These are phyloP conservation scores for Orbilia javanica DNA, from an alignment of 2,329 filamentous ascomycete genomes.

Conservation along the genomic window DNA sequence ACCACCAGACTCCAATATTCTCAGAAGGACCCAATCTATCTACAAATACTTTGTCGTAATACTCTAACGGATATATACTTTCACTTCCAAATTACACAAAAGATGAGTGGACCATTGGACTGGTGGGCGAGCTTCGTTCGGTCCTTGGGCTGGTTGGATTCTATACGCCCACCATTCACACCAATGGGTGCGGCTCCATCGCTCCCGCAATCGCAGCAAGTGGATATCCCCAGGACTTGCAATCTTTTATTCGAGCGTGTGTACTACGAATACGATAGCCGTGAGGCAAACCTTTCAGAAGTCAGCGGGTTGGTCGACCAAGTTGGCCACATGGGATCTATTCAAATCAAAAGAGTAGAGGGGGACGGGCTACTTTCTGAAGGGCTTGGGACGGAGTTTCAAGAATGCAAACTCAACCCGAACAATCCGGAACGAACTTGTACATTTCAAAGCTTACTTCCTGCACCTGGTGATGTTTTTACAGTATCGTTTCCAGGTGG, in stretches of 20 bases:
- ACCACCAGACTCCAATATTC: not conserved
- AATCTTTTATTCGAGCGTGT: constrained; percentile 11
- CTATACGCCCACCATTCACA: not conserved
- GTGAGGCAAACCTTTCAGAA: not conserved
- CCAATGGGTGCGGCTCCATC: not conserved
- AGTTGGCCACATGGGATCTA: constrained; percentile 1
- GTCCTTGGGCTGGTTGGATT: not conserved
- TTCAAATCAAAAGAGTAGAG: not conserved
- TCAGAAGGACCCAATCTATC: not conserved
- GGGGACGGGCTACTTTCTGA: not conserved
- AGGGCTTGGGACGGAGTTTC: not conserved
- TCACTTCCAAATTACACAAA: not conserved
- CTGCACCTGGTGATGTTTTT: not conserved
- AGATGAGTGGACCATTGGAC: not conserved
- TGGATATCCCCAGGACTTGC: not conserved
- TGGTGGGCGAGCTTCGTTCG: not conserved
- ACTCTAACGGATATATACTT: not conserved
- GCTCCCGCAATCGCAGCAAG: not conserved
- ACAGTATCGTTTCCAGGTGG: constrained; percentile 2
- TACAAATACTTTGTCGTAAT: not conserved
- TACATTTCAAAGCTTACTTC: not conserved
- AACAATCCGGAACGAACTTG: not conserved
- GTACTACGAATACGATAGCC: constrained; percentile 20
- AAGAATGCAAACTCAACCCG: not conserved
- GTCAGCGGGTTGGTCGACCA: not conserved